Evolutionary conservation across 805 yeast genomes (phyloP).

Genomic region (Spencermartinsiella europaea): DNA sequence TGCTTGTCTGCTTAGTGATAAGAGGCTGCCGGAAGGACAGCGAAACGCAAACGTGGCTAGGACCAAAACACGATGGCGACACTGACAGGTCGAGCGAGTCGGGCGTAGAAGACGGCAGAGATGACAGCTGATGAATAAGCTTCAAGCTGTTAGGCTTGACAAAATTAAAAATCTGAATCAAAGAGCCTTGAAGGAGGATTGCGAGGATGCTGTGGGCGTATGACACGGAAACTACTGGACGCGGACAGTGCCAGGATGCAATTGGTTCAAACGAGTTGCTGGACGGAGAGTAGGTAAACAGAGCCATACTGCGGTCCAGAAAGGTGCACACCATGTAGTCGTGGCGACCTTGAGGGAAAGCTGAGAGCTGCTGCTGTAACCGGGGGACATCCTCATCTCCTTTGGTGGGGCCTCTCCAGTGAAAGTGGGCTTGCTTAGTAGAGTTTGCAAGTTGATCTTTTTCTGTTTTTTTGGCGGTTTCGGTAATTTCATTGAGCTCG

Average conservation of each 20-base stretch:
- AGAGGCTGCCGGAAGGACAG: slow-evolving; percentile 4
- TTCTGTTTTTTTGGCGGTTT: no score
- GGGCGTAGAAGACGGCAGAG: no score
- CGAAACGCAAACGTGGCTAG: slow-evolving; percentile 2
- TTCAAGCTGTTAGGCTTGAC: no score
- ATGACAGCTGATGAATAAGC: no score
- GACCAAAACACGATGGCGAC: not conserved
- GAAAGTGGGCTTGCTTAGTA: no score
- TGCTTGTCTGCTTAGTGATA: not conserved
- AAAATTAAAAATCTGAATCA: not conserved
- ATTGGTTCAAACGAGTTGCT: not conserved
- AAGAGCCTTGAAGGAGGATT: not conserved
- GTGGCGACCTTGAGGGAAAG: no score
- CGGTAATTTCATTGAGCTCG: no score
- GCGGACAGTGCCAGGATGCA: not conserved
- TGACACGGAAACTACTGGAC: not conserved
- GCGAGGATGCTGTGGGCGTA: not conserved
- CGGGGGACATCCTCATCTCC: no score
- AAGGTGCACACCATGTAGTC: not conserved
- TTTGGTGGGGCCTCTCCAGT: no score
- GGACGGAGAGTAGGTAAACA: not conserved
- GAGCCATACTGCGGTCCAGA: not conserved
- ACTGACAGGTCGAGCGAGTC: not conserved
- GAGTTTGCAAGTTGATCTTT: no score
- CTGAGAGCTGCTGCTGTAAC: no score